These are phyloP conservation scores for Bjerkandera adusta DNA, from an alignment of 1,284 basidiomycete genomes.

Conservation along the genomic window DNA sequence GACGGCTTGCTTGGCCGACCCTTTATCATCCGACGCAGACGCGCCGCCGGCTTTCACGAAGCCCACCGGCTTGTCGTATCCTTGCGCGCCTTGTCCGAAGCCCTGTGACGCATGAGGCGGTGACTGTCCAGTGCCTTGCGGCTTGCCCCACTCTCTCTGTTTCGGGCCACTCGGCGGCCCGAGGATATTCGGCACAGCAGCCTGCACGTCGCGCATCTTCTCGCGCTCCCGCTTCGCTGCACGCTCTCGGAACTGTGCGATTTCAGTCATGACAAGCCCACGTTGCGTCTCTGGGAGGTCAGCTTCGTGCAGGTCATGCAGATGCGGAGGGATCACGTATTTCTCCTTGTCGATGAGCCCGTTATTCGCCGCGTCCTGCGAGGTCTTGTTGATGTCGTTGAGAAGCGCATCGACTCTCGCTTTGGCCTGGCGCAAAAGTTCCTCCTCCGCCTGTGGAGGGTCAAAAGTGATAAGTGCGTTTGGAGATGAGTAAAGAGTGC, in stretches of 20 bases:
- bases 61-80: slow-evolving; percentile 72
- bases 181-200: slow-evolving; percentile 45
- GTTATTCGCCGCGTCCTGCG: slow-evolving; percentile 64
- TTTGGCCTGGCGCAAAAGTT: slow-evolving; percentile 50
- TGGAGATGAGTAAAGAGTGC: slow-evolving; percentile 13
- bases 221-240: slow-evolving; percentile 85
- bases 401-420: slow-evolving; percentile 55
- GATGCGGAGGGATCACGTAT: slow-evolving; percentile 89
- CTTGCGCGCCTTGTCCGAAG: slow-evolving; percentile 67
- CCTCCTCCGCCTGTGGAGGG: slow-evolving; percentile 46
- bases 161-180: slow-evolving; percentile 68
- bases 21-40: slow-evolving; percentile 4
- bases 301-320: slow-evolving; percentile 92
- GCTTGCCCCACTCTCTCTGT: slow-evolving; percentile 73
- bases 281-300: slow-evolving; percentile 96
- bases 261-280: slow-evolving; percentile 91
- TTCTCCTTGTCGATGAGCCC: slow-evolving; percentile 73
- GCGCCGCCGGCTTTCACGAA: slow-evolving; percentile 73
- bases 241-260: slow-evolving; percentile 88
- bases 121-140: slow-evolving; percentile 17
- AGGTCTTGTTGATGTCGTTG: slow-evolving; percentile 57
- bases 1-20: slow-evolving; percentile 34
- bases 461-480: slow-evolving; percentile 3
- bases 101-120: slow-evolving; percentile 32
- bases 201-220: slow-evolving; percentile 73